A percentile compares a stretch with the other conserved stretches of the same genome.
phyloP scores from a whole-genome alignment of 345 rosid species.

The Luvunga scandens region DNA sequence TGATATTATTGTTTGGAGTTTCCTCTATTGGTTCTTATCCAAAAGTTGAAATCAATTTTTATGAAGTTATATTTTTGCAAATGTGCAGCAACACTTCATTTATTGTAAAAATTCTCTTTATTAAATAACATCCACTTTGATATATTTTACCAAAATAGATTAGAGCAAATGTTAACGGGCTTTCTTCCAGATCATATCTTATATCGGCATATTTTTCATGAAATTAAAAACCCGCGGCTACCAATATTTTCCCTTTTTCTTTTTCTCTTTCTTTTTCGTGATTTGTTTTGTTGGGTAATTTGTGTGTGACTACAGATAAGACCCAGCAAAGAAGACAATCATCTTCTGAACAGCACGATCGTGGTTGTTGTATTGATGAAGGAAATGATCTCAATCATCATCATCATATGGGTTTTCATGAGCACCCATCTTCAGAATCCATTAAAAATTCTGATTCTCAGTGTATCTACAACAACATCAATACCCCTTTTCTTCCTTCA shows the following conservation, averaged over 20 bases:
- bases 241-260: not conserved
- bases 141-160: conserved; percentile 28
- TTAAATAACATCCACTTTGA: not conserved
- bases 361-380: conserved; percentile 29
- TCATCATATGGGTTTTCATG: conserved; percentile 14
- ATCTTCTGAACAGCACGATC: conserved; percentile 32
- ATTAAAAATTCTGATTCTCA: conserved; percentile 47
- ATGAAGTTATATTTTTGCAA: conserved; percentile 1
- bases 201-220: conserved; percentile 33
- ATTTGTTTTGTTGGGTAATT: not conserved
- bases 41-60: conserved; percentile 7
- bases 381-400: conserved; percentile 9
- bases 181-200: conserved; percentile 23
- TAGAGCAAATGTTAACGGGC: conserved; percentile 14
- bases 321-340: conserved; percentile 35
- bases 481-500: not conserved
- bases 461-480: conserved; percentile 9
- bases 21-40: conserved; percentile 37
- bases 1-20: conserved; percentile 20
- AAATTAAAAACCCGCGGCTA: not conserved
- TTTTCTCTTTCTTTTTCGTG: not conserved
- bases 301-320: conserved; percentile 26
- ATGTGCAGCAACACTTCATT: conserved; percentile 31
- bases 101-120: conserved; percentile 16
- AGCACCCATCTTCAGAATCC: conserved; percentile 18